Evolutionary conservation across 2,329 filamentous ascomycete genomes (phyloP).

Genomic region (Beauveria caledonica): DNA sequence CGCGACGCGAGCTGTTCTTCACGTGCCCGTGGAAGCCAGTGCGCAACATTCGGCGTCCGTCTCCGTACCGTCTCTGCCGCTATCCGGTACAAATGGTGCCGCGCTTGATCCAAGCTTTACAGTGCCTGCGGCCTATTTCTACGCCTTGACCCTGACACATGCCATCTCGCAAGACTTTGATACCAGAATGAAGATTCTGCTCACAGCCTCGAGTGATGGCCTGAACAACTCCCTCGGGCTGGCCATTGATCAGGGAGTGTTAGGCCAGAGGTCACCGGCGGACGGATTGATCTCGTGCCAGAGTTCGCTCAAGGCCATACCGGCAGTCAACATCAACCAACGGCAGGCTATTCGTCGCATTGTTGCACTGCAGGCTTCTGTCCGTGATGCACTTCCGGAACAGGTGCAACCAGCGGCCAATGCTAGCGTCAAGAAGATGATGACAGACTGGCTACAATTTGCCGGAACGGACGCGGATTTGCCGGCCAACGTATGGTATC

Average conservation of each 20-base stretch:
- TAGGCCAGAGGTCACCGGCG: background rate
- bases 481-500: background rate
- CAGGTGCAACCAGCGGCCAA: background rate
- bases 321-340: background rate
- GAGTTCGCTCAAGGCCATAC: background rate
- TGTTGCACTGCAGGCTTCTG: conserved; percentile 1
- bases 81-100: background rate
- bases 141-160: conserved; percentile 4
- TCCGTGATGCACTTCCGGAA: background rate
- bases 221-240: background rate
- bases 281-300: background rate
- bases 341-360: conserved; percentile 5
- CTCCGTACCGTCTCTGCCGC: background rate
- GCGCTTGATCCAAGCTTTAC: conserved; percentile 1
- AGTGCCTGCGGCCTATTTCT: conserved; percentile 7
- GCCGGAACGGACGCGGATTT: background rate
- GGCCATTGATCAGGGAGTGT: conserved; percentile 4
- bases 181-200: conserved; percentile 3
- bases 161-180: conserved; percentile 7
- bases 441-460: conserved; percentile 4
- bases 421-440: background rate
- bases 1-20: background rate
- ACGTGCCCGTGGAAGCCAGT: background rate
- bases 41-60: background rate
- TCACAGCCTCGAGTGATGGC: background rate